Base-by-base conservation (phyloP, 768 basidiomycete genomes). In the Tulasnella sp. region DNA sequence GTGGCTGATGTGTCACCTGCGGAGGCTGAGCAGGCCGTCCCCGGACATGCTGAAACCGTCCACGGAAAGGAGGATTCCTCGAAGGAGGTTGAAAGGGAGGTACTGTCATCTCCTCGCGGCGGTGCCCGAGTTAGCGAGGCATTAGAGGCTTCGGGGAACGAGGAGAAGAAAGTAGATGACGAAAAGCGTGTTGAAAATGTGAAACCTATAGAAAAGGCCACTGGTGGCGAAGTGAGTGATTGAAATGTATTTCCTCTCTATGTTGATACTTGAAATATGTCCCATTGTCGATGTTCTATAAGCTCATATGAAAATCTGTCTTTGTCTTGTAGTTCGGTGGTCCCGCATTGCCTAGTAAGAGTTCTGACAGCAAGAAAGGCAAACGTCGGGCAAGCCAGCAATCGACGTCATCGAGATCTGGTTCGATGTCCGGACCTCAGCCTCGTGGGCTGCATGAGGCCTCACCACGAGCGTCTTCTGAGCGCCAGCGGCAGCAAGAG, bases 151-250 rank as follows among this genome's bases (percentile, higher is more conserved):
- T 5, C 27, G 27, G 62, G 62, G 62, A 19, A 36, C 27, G 31
- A 68, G 34, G 62, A 68, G 34, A 68, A 68, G 62, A 68, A 68
- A 68, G 62, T 68, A 31, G 62, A 68, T 68, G 62, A 68, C 62
- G 62, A 34, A 68, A 68, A 68, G 34, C 12, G 31, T 68, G 34
- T 68, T 68, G 62, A 68, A 68, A 68, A 3, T 68, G 27, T 36
- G 62, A 68, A 68, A 68, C n/a, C 62, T 68, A 27, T 68, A 68
- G 44, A 74, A 74, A 40, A 40, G 44, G 73, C 73, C 73, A 74
- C 73, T 74, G 73, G 73, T 74, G 73, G 73, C 73, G 73, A 74
- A 40, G 73, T 74, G 73, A 74, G 73, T 74, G 73, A 74, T 74
- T 74, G 44, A 74, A 74, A 46, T 46, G 73, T 40, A 74, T 38